Percentiles rank a stretch among this genome's conserved stretches.
These are phyloP conservation scores for Gnaphalium uliginosum DNA, from an alignment of 129 eudicot species.

Conservation along the genomic window DNA sequence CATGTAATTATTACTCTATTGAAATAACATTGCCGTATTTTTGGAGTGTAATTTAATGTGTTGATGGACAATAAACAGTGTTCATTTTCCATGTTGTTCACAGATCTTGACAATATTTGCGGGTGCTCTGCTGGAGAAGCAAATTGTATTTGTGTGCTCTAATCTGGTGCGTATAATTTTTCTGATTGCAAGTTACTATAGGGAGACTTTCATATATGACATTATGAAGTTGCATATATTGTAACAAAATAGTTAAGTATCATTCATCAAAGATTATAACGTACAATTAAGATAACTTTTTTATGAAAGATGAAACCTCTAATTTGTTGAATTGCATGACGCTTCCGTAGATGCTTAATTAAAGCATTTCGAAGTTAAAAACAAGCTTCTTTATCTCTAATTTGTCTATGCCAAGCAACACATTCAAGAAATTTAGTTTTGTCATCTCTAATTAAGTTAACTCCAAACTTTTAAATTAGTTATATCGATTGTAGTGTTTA, in stretches of 20 bases:
- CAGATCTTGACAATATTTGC: conserved; percentile 91
- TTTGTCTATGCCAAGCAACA: neutral
- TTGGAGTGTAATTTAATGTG: neutral
- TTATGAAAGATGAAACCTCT: neutral
- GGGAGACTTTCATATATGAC: neutral
- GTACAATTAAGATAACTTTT: neutral
- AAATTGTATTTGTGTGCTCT: conserved; percentile 80
- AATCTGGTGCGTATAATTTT: conserved; percentile 57
- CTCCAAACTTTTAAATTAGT: neutral
- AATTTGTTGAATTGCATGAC: neutral
- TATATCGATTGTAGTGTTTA: neutral
- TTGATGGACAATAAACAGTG: neutral
- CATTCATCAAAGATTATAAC: neutral
- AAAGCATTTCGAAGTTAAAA: neutral
- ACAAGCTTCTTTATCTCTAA: neutral
- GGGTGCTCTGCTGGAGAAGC: conserved; percentile 95
- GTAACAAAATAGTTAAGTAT: neutral
- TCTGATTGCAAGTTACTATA: conserved; percentile 9
- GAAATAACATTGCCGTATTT: neutral
- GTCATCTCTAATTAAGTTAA: neutral
- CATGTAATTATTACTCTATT: conserved; percentile 52
- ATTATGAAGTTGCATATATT: conserved; percentile 2
- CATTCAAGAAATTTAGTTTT: neutral
- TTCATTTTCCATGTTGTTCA: conserved; percentile 20
- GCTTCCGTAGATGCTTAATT: neutral